phyloP scores from a whole-genome alignment of 192 early-diverging fungal genomes.

The Dissophora globulifera region DNA sequence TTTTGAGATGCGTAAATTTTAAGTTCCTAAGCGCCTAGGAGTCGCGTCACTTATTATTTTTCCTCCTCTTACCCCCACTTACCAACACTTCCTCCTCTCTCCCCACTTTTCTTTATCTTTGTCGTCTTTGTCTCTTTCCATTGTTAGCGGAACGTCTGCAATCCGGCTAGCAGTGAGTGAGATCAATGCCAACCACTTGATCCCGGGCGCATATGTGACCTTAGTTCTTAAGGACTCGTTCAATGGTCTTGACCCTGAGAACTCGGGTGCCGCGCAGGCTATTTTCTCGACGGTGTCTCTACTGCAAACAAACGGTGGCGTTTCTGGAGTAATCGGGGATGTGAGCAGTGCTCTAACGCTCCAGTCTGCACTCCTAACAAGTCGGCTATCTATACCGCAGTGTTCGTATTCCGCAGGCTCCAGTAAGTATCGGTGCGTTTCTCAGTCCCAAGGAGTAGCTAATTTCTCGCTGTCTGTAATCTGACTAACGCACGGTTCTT shows the following conservation, averaged over 20 bases:
- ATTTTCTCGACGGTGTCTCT: slow-evolving; percentile 62
- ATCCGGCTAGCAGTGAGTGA: slow-evolving; percentile 62
- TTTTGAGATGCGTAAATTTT: too few species aligned
- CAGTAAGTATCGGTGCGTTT: slow-evolving; percentile 51
- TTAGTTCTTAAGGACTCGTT: slow-evolving; percentile 63
- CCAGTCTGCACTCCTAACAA: slow-evolving; percentile 61
- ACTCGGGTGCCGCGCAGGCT: slow-evolving; percentile 59
- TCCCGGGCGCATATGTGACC: slow-evolving; percentile 62
- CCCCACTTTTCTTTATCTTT: too few species aligned
- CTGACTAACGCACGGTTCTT: not conserved
- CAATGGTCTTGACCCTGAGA: slow-evolving; percentile 51
- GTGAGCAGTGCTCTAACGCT: slow-evolving; percentile 61
- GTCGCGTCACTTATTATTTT: too few species aligned
- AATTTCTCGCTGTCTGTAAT: not conserved
- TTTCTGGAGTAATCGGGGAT: slow-evolving; percentile 64
- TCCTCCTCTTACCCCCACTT: too few species aligned
- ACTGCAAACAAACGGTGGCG: slow-evolving; percentile 55
- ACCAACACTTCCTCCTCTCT: too few species aligned
- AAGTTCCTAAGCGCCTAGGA: too few species aligned
- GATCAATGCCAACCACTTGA: slow-evolving; percentile 57
- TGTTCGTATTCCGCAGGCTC: slow-evolving; percentile 64
- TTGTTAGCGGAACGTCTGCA: slow-evolving; percentile 57
- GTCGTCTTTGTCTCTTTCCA: not conserved
- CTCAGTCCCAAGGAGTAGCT: not conserved
- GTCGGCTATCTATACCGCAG: slow-evolving; percentile 60